Base-by-base conservation (phyloP, 257 asterid genomes). In the Solanum chiquidenum region DNA sequence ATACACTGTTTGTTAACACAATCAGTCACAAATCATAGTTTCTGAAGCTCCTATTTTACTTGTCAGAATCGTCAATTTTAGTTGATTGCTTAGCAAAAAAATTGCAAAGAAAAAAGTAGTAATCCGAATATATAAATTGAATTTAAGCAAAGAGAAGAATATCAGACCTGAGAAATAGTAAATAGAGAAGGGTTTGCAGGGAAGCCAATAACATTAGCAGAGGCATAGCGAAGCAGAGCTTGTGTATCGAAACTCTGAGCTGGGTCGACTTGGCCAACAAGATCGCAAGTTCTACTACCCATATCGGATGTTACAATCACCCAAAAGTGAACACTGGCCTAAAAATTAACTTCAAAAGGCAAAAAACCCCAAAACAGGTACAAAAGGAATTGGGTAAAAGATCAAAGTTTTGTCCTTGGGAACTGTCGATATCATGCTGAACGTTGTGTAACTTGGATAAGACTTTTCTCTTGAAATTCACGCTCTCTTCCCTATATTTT, bases 81-180 rank as follows among this genome's bases (percentile, higher is more conserved):
- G 64, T 18, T 18, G n/a, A 55, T 18, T 18, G 64, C n/a, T 55
- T 55, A 0, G 62, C n/a, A 16, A 52, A 52, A 52, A 52, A 52
- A 18, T 4, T 44, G 52, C 52, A 44, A 44, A 44, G 18, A 44
- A 12, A 44, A 44, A 12, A 49, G 60, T 14, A 49, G 60, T 49
- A 49, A 49, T 49, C 60, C 60, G 60, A 49, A 49, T 49, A 55
- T 6, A 55, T 55, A 5, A 55, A 6, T 58, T 60, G 11, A 60
- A 60, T 9, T 9, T n/a, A 62, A 62, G 83, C 13, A 66, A 62
- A 18, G 31, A 29, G 6, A 62, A 83, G 27, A 31, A 76, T 18
- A 34, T n/a, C 79, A 62, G 87, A 96, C 99, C 99, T 96, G 98
- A 87, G 94, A 93, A 91, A 94, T 90, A 64, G 21, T 86, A 91